These are phyloP conservation scores for Metschnikowia dekortorum DNA, from an alignment of 805 yeast genomes.

Conservation along the genomic window DNA sequence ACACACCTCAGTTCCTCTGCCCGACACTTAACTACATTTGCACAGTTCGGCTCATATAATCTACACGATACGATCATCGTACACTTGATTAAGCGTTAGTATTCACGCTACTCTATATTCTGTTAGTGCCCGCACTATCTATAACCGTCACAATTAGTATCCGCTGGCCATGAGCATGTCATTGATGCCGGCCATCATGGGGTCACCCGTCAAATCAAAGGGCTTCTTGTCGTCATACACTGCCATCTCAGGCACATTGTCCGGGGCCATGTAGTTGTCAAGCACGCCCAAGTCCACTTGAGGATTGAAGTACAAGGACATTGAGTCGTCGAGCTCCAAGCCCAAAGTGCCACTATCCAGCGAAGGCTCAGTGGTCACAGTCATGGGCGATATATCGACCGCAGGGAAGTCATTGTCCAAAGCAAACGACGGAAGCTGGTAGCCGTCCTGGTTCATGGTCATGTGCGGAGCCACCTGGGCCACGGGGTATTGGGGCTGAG, in stretches of 20 bases:
- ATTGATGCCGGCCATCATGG: slow-evolving; percentile 4
- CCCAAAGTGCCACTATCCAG: slow-evolving; percentile 2
- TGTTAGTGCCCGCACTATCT: slow-evolving; percentile 3
- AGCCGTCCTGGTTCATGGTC: background rate
- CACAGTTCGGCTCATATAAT: no score
- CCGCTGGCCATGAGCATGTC: slow-evolving; percentile 9
- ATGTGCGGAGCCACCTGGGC: slow-evolving; percentile 3
- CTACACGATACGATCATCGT: no score
- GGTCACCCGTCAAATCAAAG: slow-evolving; percentile 5
- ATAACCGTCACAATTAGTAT: background rate
- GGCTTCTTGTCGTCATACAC: slow-evolving; percentile 8
- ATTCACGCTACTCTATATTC: background rate
- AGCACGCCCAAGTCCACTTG: background rate
- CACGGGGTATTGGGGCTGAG: background rate
- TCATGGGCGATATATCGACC: slow-evolving; percentile 5
- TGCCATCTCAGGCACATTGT: slow-evolving; percentile 1
- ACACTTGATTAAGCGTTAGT: no score
- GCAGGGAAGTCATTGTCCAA: slow-evolving; percentile 1
- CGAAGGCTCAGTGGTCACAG: slow-evolving; percentile 3
- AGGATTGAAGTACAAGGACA: slow-evolving; percentile 1
- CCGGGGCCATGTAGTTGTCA: slow-evolving; percentile 1
- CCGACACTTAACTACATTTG: no score
- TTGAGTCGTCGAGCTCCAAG: background rate
- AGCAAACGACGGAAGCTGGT: background rate
- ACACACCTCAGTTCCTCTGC: no score